Percentiles rank a stretch among this genome's conserved stretches.
Evolutionary conservation across 495 filamentous ascomycete genomes (phyloP).

Genomic region (Tuber indicum): DNA sequence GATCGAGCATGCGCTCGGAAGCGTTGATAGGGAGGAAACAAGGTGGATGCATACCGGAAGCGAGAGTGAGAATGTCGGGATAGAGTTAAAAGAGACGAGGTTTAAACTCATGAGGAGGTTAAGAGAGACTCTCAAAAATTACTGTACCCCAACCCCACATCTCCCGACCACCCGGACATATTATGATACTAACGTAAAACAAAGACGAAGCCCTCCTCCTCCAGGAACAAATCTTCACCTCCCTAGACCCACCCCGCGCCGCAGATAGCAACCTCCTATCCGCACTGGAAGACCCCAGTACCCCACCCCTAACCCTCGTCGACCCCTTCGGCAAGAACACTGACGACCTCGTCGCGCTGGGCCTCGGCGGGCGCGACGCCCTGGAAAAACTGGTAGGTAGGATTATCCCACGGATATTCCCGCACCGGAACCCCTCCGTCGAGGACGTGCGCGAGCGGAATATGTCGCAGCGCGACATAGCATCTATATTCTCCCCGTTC

Average conservation of each 20-base stretch:
- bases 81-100: conserved; percentile 23
- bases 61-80: conserved; percentile 28
- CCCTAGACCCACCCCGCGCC: conserved; percentile 35
- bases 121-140: conserved; percentile 25
- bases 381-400: conserved; percentile 36
- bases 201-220: conserved; percentile 36
- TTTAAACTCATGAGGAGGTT: conserved; percentile 32
- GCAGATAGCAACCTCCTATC: conserved; percentile 27
- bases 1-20: conserved; percentile 22
- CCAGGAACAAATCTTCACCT: conserved; percentile 37
- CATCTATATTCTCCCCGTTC: conserved; percentile 34
- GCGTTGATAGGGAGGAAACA: conserved; percentile 26
- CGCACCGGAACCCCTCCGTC: conserved; percentile 31
- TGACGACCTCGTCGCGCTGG: conserved; percentile 36
- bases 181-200: neutral
- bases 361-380: conserved; percentile 33
- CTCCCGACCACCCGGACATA: neutral
- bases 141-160: conserved; percentile 14
- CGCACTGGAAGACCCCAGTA: conserved; percentile 29
- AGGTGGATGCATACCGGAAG: conserved; percentile 31
- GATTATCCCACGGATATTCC: conserved; percentile 31
- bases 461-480: conserved; percentile 32
- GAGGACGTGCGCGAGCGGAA: conserved; percentile 31
- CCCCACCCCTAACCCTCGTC: conserved; percentile 17
- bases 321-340: conserved; percentile 23